Evolutionary conservation across 768 basidiomycete species (phyloP).

Genomic region (Boletus subparvulus): DNA sequence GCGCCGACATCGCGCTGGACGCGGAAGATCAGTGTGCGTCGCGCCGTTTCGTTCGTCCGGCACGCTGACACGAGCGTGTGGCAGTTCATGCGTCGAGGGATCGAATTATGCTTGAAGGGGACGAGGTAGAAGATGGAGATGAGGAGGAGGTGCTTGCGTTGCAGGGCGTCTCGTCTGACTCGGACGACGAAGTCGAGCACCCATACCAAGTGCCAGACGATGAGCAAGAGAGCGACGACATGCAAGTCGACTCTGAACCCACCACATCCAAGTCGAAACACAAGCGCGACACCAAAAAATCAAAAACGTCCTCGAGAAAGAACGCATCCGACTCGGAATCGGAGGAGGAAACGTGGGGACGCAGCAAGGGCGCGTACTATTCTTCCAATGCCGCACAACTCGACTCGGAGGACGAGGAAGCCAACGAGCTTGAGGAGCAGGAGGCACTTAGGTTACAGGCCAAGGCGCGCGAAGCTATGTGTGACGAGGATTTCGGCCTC

Average conservation of each 20-base stretch:
- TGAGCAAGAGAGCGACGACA: slow-evolving; percentile 19
- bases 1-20: slow-evolving; percentile 69
- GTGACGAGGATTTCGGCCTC: slow-evolving; percentile 83
- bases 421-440: slow-evolving; percentile 82
- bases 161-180: slow-evolving; percentile 48
- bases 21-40: slow-evolving; percentile 77
- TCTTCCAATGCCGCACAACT: slow-evolving; percentile 79
- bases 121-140: slow-evolving; percentile 47
- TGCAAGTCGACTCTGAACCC: slow-evolving; percentile 18
- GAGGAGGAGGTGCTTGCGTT: slow-evolving; percentile 84
- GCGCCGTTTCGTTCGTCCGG: background rate
- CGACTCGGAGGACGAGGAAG: slow-evolving; percentile 88
- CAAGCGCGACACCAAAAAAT: slow-evolving; percentile 16
- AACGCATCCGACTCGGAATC: slow-evolving; percentile 25
- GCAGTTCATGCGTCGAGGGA: slow-evolving; percentile 75
- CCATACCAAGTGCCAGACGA: slow-evolving; percentile 15
- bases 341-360: slow-evolving; percentile 77
- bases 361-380: slow-evolving; percentile 78
- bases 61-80: background rate
- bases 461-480: slow-evolving; percentile 69
- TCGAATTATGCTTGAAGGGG: slow-evolving; percentile 68
- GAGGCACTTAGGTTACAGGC: slow-evolving; percentile 79
- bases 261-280: slow-evolving; percentile 14
- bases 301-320: slow-evolving; percentile 6
- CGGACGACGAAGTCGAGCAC: slow-evolving; percentile 36